Evolutionary conservation across 2,329 filamentous ascomycete species (phyloP).

Genomic region (Trichoderma afroharzianum): DNA sequence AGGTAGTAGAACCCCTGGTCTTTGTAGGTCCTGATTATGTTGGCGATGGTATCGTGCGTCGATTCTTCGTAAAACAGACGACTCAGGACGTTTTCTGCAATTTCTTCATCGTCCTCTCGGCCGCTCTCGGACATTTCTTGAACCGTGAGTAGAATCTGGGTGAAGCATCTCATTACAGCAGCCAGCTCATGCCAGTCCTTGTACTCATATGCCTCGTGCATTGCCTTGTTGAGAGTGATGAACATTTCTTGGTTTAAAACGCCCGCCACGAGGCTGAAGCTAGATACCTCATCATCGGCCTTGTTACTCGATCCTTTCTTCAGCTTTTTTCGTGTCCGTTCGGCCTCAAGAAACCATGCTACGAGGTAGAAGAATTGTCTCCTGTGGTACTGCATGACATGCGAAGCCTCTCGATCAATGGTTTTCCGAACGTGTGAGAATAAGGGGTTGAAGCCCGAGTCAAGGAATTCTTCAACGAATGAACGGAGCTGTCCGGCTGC

Average conservation of each 20-base stretch:
- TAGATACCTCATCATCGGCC: conserved; percentile 57
- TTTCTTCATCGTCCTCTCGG: conserved; percentile 92
- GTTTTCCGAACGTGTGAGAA: conserved; percentile 84
- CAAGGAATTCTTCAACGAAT: conserved; percentile 91
- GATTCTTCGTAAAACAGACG: conserved; percentile 98
- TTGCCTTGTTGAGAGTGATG: conserved; percentile 76
- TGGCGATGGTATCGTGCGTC: conserved; percentile 82
- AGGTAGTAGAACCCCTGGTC: conserved; percentile 92
- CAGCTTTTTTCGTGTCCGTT: conserved; percentile 65
- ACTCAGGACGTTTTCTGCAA: conserved; percentile 93
- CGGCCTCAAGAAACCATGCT: conserved; percentile 88
- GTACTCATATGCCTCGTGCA: conserved; percentile 73
- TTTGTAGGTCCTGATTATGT: conserved; percentile 81
- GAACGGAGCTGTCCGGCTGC: conserved; percentile 73
- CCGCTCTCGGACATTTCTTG: conserved; percentile 85
- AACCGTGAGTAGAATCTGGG: conserved; percentile 86
- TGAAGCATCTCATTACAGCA: conserved; percentile 89
- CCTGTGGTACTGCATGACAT: conserved; percentile 71
- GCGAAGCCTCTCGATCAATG: conserved; percentile 82
- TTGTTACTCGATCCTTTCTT: conserved; percentile 51
- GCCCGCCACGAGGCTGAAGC: conserved; percentile 80
- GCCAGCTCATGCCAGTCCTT: conserved; percentile 87
- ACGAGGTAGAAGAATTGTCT: conserved; percentile 90
- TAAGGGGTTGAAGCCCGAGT: conserved; percentile 90
- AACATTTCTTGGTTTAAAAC: conserved; percentile 96